phyloP scores from a whole-genome alignment of 1,284 basidiomycete species.

The Ceratobasidium sp. region DNA sequence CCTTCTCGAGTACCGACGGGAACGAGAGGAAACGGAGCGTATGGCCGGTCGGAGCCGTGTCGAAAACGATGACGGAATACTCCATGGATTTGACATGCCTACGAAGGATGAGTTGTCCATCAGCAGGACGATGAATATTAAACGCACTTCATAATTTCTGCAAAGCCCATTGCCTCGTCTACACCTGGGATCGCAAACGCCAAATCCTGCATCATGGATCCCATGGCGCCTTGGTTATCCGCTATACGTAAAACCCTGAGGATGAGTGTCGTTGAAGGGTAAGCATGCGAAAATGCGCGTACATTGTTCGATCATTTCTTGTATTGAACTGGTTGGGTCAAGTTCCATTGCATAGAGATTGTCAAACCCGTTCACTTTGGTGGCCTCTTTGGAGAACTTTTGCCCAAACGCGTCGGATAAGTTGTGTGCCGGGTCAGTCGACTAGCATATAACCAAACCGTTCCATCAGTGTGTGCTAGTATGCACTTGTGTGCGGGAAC shows the following conservation, averaged over 20 bases:
- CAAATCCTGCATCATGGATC: constrained; percentile 99
- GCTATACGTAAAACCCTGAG: constrained; percentile 58
- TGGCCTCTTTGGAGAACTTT: constrained; percentile 99
- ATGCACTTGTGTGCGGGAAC: constrained; percentile 48
- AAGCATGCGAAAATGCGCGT: constrained; percentile 46
- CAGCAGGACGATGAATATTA: background rate
- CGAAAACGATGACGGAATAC: constrained; percentile 98
- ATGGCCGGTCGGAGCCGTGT: constrained; percentile 98
- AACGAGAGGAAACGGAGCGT: constrained; percentile 98
- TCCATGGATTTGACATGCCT: constrained; percentile 99
- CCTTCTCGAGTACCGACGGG: constrained; percentile 97
- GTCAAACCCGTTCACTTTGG: constrained; percentile 97
- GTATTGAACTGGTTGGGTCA: constrained; percentile 94
- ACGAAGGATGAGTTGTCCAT: background rate
- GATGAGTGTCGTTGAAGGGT: constrained; percentile 13
- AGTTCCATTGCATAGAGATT: constrained; percentile 99
- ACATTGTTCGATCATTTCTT: constrained; percentile 99
- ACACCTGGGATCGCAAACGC: constrained; percentile 99
- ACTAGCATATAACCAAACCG: constrained; percentile 58
- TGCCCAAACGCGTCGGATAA: constrained; percentile 98
- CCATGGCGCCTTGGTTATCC: constrained; percentile 95
- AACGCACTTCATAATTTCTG: constrained; percentile 99
- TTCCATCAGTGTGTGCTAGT: background rate
- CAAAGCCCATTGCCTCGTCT: constrained; percentile 99
- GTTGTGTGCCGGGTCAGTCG: constrained; percentile 99